Percentiles rank a stretch among this genome's conserved stretches.
Evolutionary conservation across 371 early-diverging fungal genomes (phyloP).

Genomic region (Rhizomucor pusillus): DNA sequence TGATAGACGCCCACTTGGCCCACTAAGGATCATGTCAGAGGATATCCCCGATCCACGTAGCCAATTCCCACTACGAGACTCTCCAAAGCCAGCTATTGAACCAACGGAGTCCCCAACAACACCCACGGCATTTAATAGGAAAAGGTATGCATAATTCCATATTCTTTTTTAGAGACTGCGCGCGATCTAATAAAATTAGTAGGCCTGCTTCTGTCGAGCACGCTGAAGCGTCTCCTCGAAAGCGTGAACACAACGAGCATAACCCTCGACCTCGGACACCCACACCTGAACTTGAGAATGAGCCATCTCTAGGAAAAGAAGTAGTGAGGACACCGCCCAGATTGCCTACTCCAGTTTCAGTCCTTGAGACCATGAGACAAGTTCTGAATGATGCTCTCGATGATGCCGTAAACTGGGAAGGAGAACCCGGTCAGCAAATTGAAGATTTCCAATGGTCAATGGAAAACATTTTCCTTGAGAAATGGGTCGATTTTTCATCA

Average conservation of each 20-base stretch:
- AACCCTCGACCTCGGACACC: too few relatives aligned
- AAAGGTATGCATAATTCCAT: too few relatives aligned
- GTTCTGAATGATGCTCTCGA: constrained; percentile 4
- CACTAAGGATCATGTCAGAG: constrained; percentile 17
- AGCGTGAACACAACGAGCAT: neutral
- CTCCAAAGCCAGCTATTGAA: too few relatives aligned
- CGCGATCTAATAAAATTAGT: too few relatives aligned
- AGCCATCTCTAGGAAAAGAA: neutral
- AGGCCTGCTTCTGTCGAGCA: neutral
- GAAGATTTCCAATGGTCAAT: constrained; percentile 12
- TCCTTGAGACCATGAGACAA: constrained; percentile 7
- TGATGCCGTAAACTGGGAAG: neutral
- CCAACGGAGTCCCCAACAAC: too few relatives aligned
- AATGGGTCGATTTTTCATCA: constrained; percentile 77
- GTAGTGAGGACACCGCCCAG: neutral
- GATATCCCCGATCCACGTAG: neutral
- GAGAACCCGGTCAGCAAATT: neutral
- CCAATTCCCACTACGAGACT: too few relatives aligned
- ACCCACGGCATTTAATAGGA: too few relatives aligned
- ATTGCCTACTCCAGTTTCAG: neutral
- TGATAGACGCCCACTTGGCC: constrained; percentile 12
- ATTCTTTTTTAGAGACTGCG: too few relatives aligned
- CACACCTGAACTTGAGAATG: too few relatives aligned
- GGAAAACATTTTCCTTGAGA: constrained; percentile 60
- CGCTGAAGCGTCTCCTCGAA: neutral